Base-by-base conservation (phyloP, 352 stramenopile species). In the Poterioochromonas sp. region DNA sequence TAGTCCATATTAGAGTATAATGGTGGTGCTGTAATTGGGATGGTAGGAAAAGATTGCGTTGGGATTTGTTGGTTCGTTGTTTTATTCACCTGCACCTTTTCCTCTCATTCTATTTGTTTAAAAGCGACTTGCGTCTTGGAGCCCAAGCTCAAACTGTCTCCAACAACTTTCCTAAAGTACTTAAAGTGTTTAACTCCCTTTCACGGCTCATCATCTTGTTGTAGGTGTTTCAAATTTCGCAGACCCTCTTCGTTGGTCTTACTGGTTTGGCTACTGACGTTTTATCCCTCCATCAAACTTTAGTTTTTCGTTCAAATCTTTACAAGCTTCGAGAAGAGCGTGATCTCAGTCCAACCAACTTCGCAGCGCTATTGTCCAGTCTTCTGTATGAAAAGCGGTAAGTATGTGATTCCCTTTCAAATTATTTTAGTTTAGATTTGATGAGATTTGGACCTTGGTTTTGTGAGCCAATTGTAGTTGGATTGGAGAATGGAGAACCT, bases 1-100 rank as follows among this genome's bases (percentile, higher is more conserved):
- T 39, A 78, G 73, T 73, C 58, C 22, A 78, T 73, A 26, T 26
- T 78, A 41, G 34, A 95, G 83, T 98, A 99, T 87, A 99, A 99
- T 85, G 96, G 96, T 80, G 91, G 90, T 69, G 95, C 95, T 70
- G 96, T 99, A 79, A 96, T 99, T 82, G 96, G 93, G 79, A 99
- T 99, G 96, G 90, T 93, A 35, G 96, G 96, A 79, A 98, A 99
- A 84, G 92, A 98, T 85, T 99, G 96, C 84, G 94, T 99, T 41
- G 96, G 91, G 39, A 99, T 99, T 81, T 95, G 94, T 60, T 93
- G 89, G 89, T 94, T 54, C 0, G 39, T 29, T 44, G 26, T 44
- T 47, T 63, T 76, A 29, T 1, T 54, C 40, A 15, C 73, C 5
- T 53, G n/a, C 65, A 18, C 71, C 0, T 8, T 64, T 2, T 49